phyloP scores from a whole-genome alignment of 148 eudicot species.

The Dysphania ambrosioides region DNA sequence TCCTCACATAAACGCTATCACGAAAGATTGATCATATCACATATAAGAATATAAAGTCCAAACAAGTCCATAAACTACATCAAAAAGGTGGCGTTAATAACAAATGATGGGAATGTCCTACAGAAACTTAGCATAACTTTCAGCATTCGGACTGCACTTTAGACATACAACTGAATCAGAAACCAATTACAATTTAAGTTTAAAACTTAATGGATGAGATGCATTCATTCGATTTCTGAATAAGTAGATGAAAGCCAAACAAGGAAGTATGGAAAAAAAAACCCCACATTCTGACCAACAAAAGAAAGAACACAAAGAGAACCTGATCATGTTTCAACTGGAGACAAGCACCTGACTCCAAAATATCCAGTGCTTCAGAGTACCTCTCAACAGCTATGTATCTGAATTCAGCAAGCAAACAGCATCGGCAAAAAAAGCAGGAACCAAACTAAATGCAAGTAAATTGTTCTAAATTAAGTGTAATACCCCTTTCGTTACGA shows the following conservation, averaged over 20 bases:
- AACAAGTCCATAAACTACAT: too few species aligned
- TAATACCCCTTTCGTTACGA: background rate
- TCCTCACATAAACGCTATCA: background rate
- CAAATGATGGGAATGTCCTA: background rate
- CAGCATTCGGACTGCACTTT: background rate
- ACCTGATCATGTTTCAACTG: conserved; percentile 88
- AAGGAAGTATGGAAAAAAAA: background rate
- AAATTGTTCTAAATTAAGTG: background rate
- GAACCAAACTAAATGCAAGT: background rate
- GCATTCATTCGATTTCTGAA: too few species aligned
- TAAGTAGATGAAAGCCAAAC: background rate
- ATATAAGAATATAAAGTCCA: background rate
- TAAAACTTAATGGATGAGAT: too few species aligned
- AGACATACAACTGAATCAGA: background rate
- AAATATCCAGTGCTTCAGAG: conserved; percentile 71
- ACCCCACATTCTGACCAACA: background rate
- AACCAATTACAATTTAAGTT: background rate
- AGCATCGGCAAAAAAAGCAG: conserved; percentile 11
- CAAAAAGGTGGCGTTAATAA: background rate
- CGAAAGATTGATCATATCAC: background rate
- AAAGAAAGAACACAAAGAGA: conserved; percentile 15
- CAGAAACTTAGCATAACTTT: background rate
- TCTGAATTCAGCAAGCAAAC: conserved; percentile 42
- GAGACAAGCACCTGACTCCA: conserved; percentile 85
- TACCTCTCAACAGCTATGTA: conserved; percentile 68